phyloP scores from a whole-genome alignment of 441 rosid species.

The Cnidoscolus chayamansa region DNA sequence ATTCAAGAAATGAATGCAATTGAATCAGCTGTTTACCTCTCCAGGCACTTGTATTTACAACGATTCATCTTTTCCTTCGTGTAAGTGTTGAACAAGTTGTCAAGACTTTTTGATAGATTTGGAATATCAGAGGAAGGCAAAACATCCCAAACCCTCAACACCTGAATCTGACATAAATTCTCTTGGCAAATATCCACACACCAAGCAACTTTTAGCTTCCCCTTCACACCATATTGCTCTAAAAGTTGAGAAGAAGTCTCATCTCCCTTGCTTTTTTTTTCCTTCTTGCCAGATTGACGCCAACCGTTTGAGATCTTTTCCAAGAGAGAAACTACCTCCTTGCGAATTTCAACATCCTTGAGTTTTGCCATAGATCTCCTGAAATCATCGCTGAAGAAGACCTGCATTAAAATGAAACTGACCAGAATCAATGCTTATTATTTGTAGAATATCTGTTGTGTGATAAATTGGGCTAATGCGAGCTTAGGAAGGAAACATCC shows the following conservation, averaged over 20 bases:
- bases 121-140: slow-evolving; percentile 28
- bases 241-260: slow-evolving; percentile 23
- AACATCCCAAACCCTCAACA: slow-evolving; percentile 44
- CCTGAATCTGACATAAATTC: slow-evolving; percentile 22
- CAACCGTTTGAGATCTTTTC: slow-evolving; percentile 40
- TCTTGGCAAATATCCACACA: slow-evolving; percentile 31
- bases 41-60: not conserved
- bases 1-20: not conserved
- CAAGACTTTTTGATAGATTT: slow-evolving; percentile 21
- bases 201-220: slow-evolving; percentile 29
- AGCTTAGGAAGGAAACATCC: too few relatives aligned
- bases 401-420: slow-evolving; percentile 20
- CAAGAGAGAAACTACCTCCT: slow-evolving; percentile 20
- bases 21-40: slow-evolving; percentile 1
- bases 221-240: slow-evolving; percentile 25
- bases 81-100: slow-evolving; percentile 3
- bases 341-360: not conserved
- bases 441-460: too few relatives aligned
- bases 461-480: too few relatives aligned
- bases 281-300: slow-evolving; percentile 20
- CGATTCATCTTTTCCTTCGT: not conserved
- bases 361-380: slow-evolving; percentile 27
- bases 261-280: not conserved
- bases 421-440: not conserved
- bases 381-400: slow-evolving; percentile 36